Conservation (phyloP, 2,329 filamentous ascomycete species). For the Shiraia sp. region DNA sequence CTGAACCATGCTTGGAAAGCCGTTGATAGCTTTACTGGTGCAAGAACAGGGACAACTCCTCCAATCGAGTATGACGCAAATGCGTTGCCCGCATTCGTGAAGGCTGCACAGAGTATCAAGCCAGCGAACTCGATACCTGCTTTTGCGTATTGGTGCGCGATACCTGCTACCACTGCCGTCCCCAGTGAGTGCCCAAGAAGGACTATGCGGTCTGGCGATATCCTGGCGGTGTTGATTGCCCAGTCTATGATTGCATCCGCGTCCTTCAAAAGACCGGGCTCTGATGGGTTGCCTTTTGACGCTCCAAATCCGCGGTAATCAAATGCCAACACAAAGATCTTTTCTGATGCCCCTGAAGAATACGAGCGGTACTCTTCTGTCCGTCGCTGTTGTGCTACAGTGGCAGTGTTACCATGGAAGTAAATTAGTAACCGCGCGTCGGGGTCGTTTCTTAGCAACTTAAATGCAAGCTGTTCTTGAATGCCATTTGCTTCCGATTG, state of each 20-base stretch:
- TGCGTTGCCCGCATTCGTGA: slow-evolving; percentile 74
- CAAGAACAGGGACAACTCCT: slow-evolving; percentile 75
- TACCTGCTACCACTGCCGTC: slow-evolving; percentile 78
- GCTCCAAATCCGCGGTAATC: slow-evolving; percentile 90
- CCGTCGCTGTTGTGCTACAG: slow-evolving; percentile 74
- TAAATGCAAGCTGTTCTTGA: slow-evolving; percentile 53
- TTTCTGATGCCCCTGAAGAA: slow-evolving; percentile 61
- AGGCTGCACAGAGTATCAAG: slow-evolving; percentile 77
- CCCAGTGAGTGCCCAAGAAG: slow-evolving; percentile 87
- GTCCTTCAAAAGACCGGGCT: slow-evolving; percentile 79
- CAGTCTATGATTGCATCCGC: slow-evolving; percentile 75
- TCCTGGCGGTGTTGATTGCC: slow-evolving; percentile 66
- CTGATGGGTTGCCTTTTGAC: slow-evolving; percentile 77
- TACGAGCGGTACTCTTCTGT: slow-evolving; percentile 78
- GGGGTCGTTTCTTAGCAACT: slow-evolving; percentile 55
- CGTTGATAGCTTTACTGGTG: slow-evolving; percentile 71
- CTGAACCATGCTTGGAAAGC: slow-evolving; percentile 66
- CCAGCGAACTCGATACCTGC: slow-evolving; percentile 72
- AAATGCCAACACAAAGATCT: slow-evolving; percentile 74
- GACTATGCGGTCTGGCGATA: slow-evolving; percentile 74
- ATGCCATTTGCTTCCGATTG: slow-evolving; percentile 46
- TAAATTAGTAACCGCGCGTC: slow-evolving; percentile 60
- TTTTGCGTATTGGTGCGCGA: slow-evolving; percentile 70
- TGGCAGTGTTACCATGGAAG: slow-evolving; percentile 70
- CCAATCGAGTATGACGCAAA: slow-evolving; percentile 77